A percentile compares a stretch with the other conserved stretches of the same genome.
Conservation (phyloP, 495 filamentous ascomycete species). For the Acidomyces sp. region DNA sequence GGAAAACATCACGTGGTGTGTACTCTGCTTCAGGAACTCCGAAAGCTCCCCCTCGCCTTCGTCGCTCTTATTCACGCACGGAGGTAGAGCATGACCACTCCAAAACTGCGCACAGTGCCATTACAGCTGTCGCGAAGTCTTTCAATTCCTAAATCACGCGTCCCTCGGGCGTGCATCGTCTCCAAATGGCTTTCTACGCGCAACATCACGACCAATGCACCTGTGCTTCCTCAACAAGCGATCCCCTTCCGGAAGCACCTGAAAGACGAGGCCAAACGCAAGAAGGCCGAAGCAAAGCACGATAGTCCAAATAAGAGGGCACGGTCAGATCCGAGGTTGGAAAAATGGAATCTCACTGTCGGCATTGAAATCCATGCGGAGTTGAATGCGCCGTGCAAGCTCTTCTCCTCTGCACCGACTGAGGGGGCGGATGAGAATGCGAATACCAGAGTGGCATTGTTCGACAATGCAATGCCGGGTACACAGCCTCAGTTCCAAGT, state of each 20-base stretch:
- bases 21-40: no score
- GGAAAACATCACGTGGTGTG: no score
- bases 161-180: slow-evolving; percentile 6
- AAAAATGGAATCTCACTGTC: slow-evolving; percentile 76
- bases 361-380: slow-evolving; percentile 97
- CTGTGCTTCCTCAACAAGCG: slow-evolving; percentile 1
- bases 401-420: slow-evolving; percentile 72
- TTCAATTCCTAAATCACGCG: slow-evolving; percentile 1
- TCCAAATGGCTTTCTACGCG: slow-evolving; percentile 16
- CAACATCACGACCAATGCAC: slow-evolving; percentile 2
- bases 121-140: not conserved
- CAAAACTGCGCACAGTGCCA: not conserved
- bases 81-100: not conserved
- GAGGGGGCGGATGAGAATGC: slow-evolving; percentile 46
- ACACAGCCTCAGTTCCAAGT: slow-evolving; percentile 76
- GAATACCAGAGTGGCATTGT: slow-evolving; percentile 75
- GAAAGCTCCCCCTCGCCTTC: no score
- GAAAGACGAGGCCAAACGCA: slow-evolving; percentile 26
- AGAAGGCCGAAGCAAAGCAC: slow-evolving; percentile 15
- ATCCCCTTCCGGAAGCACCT: slow-evolving; percentile 27
- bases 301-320: slow-evolving; percentile 1
- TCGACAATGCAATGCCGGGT: slow-evolving; percentile 83
- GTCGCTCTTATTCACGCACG: no score
- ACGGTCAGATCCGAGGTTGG: slow-evolving; percentile 7
- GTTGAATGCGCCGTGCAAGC: slow-evolving; percentile 64